Evolutionary conservation across 2,329 filamentous ascomycete species (phyloP).

Genomic region (Byssothecium circinans): DNA sequence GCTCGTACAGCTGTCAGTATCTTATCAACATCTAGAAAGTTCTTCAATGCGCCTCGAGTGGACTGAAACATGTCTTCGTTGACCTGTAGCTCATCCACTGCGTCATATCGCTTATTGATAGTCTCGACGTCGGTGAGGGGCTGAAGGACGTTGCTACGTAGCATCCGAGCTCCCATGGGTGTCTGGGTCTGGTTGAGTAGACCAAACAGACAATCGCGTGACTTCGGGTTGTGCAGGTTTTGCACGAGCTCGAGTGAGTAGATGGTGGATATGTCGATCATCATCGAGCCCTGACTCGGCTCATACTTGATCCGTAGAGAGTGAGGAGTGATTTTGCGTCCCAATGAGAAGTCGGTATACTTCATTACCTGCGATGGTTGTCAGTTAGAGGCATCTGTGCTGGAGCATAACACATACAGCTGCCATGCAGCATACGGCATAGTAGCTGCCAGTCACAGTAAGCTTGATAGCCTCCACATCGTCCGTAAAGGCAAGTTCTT

Average conservation of each 20-base stretch:
- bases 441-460: conserved; percentile 79
- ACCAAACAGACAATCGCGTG: conserved; percentile 80
- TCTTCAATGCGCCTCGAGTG: conserved; percentile 73
- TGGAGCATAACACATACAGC: conserved; percentile 69
- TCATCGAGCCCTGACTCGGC: conserved; percentile 89
- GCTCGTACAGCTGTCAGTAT: conserved; percentile 69
- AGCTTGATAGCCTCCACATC: conserved; percentile 82
- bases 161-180: conserved; percentile 81
- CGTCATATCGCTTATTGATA: conserved; percentile 74
- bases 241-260: conserved; percentile 86
- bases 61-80: conserved; percentile 85
- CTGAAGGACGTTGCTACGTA: conserved; percentile 85
- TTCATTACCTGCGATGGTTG: conserved; percentile 65
- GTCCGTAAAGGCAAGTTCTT: conserved; percentile 75
- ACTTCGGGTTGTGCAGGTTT: conserved; percentile 76
- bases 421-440: conserved; percentile 80
- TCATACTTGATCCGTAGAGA: conserved; percentile 85
- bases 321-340: conserved; percentile 70
- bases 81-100: conserved; percentile 76
- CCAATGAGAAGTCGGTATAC: conserved; percentile 73
- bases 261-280: conserved; percentile 89
- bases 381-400: not conserved
- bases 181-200: conserved; percentile 83
- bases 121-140: conserved; percentile 74
- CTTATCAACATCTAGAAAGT: conserved; percentile 77